phyloP scores from a whole-genome alignment of 371 early-diverging fungal genomes.

The Mucor sp. region DNA sequence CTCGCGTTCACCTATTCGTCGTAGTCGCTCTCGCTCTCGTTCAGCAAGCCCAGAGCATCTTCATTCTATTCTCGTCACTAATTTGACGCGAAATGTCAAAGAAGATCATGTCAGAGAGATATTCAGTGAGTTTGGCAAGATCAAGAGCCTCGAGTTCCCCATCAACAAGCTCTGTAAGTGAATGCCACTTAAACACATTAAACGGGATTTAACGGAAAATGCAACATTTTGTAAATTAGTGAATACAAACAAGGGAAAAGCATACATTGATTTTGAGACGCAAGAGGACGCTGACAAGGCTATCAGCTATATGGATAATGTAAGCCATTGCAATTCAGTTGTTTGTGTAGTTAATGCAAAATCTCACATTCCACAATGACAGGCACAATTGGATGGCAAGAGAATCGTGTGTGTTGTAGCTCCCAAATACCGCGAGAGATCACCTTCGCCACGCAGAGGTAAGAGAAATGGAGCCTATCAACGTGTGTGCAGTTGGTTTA shows the following conservation, averaged over 20 bases:
- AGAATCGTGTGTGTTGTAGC: constrained; percentile 29
- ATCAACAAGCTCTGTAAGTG: constrained; percentile 44
- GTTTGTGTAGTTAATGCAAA: not conserved
- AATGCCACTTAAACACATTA: not conserved
- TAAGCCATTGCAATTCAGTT: constrained; percentile 15
- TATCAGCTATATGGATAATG: constrained; percentile 59
- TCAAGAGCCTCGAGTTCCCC: constrained; percentile 43
- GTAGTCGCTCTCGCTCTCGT: constrained; percentile 16
- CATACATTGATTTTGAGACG: constrained; percentile 59
- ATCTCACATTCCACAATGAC: not conserved
- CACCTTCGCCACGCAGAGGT: constrained; percentile 39
- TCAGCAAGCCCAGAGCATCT: constrained; percentile 23
- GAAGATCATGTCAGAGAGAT: constrained; percentile 52
- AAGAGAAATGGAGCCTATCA: not conserved
- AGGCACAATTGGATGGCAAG: constrained; percentile 64
- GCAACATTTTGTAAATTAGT: constrained; percentile 26
- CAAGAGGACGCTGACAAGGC: constrained; percentile 57
- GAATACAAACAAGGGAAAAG: constrained; percentile 55
- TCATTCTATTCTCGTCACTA: constrained; percentile 30
- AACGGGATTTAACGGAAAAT: not conserved
- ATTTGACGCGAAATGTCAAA: constrained; percentile 51
- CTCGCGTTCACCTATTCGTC: constrained; percentile 21
- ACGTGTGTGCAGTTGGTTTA: not conserved
- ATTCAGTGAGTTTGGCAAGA: constrained; percentile 42
- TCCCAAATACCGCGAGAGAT: constrained; percentile 33